phyloP scores from a whole-genome alignment of 371 early-diverging fungal genomes.

The Zychaea mexicana region DNA sequence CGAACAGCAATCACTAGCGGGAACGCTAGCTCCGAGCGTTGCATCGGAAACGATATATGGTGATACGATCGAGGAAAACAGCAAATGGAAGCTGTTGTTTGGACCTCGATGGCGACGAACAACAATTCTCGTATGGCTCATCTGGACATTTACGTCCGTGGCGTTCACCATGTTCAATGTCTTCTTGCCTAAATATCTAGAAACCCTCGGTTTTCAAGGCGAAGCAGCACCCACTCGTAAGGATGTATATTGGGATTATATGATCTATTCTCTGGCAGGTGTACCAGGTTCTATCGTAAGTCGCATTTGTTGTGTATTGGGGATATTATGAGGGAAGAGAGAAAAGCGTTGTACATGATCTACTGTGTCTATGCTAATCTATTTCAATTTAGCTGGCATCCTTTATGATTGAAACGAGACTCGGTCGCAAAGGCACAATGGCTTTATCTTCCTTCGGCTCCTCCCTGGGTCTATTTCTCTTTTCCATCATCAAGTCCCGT shows the following conservation, averaged over 20 bases:
- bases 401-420: conserved; percentile 70
- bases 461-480: conserved; percentile 64
- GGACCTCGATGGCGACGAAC: conserved; percentile 56
- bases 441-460: conserved; percentile 74
- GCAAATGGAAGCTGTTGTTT: conserved; percentile 34
- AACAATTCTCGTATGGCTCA: conserved; percentile 74
- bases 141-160: conserved; percentile 79
- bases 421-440: conserved; percentile 87
- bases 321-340: too few relatives aligned
- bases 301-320: too few relatives aligned
- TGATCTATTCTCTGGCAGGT: conserved; percentile 77
- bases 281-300: conserved; percentile 81
- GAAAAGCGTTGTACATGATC: too few relatives aligned
- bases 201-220: conserved; percentile 52
- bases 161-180: conserved; percentile 90
- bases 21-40: too few relatives aligned
- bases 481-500: conserved; percentile 56
- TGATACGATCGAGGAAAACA: neutral
- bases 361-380: neutral
- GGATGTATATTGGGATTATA: conserved; percentile 76
- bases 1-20: neutral
- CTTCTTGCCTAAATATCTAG: conserved; percentile 77
- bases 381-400: conserved; percentile 57
- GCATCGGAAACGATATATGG: neutral
- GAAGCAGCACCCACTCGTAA: conserved; percentile 39